phyloP scores from a whole-genome alignment of 768 basidiomycete species.

The Mycena galericulata region DNA sequence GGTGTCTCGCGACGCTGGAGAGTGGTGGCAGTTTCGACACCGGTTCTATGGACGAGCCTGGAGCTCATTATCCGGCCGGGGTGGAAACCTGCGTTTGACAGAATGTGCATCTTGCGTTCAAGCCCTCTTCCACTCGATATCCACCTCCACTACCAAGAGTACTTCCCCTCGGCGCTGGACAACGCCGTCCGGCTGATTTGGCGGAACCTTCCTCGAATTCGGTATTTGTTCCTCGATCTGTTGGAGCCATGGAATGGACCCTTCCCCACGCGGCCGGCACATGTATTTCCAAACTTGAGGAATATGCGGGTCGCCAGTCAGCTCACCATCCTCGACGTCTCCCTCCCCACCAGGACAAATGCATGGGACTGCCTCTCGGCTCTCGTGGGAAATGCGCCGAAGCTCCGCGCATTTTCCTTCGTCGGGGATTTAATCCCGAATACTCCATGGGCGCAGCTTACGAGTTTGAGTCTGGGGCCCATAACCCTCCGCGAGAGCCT shows the following conservation, averaged over 20 bases:
- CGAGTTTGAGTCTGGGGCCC: not conserved
- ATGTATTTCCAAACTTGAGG: not conserved
- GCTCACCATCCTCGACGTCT: not conserved
- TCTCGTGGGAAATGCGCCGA: not conserved
- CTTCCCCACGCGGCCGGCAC: not conserved
- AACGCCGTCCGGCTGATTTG: not conserved
- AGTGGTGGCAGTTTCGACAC: not conserved
- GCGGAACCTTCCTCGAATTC: not conserved
- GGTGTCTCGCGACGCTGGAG: slow-evolving; percentile 8
- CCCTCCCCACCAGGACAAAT: not conserved
- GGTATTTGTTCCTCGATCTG: not conserved
- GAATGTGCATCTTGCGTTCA: slow-evolving; percentile 11
- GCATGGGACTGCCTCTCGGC: slow-evolving; percentile 21
- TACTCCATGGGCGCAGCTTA: slow-evolving; percentile 6
- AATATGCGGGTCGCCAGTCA: not conserved
- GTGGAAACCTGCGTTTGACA: slow-evolving; percentile 11
- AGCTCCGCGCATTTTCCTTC: not conserved
- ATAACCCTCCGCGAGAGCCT: not conserved
- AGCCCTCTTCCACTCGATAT: not conserved
- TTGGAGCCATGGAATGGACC: not conserved
- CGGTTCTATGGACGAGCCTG: slow-evolving; percentile 6
- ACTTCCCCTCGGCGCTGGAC: not conserved
- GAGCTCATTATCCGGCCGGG: not conserved
- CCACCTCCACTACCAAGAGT: not conserved
- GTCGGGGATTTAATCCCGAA: not conserved